Percentiles rank a stretch among this genome's conserved stretches.
Conservation (phyloP, 306 rosid genomes). For the Malus asiatica region DNA sequence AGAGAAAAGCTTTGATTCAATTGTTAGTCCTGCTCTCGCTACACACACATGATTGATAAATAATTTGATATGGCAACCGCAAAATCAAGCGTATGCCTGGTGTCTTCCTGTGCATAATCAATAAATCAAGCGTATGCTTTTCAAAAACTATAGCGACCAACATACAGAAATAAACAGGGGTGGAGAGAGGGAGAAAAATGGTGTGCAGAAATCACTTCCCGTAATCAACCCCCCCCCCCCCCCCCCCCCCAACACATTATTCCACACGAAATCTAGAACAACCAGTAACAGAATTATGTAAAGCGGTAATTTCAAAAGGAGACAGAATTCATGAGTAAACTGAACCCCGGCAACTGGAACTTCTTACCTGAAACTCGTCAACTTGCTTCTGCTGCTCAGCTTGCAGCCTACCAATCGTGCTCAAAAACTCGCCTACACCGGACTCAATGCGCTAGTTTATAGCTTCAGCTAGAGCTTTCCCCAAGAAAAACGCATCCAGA, state of each 20-base stretch:
- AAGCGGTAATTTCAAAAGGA: not conserved
- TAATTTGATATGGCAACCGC: no score
- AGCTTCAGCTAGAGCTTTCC: constrained; percentile 92
- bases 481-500: constrained; percentile 91
- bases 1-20: not conserved
- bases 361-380: constrained; percentile 65
- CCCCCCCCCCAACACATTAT: no score
- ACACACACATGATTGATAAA: no score
- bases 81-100: not conserved
- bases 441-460: constrained; percentile 88
- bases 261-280: not conserved
- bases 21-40: not conserved
- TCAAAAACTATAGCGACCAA: not conserved
- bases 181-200: no score
- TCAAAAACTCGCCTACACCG: constrained; percentile 67
- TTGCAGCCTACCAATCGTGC: constrained; percentile 80
- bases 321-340: not conserved
- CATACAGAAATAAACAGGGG: no score
- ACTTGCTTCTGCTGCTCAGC: constrained; percentile 87
- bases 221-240: no score
- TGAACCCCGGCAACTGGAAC: constrained; percentile 1
- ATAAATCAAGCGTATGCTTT: not conserved
- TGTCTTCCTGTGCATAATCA: constrained; percentile 50
- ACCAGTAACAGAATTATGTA: not conserved
- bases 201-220: no score